Base-by-base conservation (phyloP, 805 yeast species). In the Torulaspora microellipsoides region DNA sequence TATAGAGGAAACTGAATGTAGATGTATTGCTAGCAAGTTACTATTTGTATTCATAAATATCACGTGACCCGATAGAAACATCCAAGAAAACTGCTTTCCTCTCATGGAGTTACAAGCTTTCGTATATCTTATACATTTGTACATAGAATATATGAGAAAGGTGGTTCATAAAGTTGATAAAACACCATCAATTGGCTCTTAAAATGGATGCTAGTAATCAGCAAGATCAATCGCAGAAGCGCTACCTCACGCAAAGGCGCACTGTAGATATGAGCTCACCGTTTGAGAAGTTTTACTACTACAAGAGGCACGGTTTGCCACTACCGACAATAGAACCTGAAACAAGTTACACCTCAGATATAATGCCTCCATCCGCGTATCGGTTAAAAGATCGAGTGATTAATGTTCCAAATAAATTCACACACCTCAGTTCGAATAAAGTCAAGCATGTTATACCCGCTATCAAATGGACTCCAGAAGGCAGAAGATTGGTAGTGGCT, bases 401-500 rank as follows among this genome's bases (percentile, higher is more conserved):
- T 46, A 89, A 89, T 58, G 62, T 81, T 8, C 80, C 82, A 38
- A 76, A 86, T 23, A 89, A 89, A 57, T 89, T 91, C 62, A 93
- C 88, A 3, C 98, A 91, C 67, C 75, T 90, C 38, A 82, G 95
- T 46, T 81, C 93, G 14, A 93, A 91, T 68, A 93, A 93, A 65
- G 87, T 89, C 9, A 83, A 85, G 58, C 96, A 91, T 67, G 86
- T 95, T 2, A 87, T 90, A 40, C 85, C 87, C 55, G 82, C 90
- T 1, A 81, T 87, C n/a, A 80, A 77, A 61, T 91, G 97, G 96
- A 93, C 99, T 0, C 98, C 98, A 0, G 97, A 89, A 54, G 98
- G 96, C 0, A 73, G 97, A 53, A 71, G 99, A 53, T 70, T 93
- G 39, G 72, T 93, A 23, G 95, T 95, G 5, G 95, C 95, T 0